These are phyloP conservation scores for Penicillium brevicompactum DNA, from an alignment of 2,329 filamentous ascomycete species.

Conservation along the genomic window DNA sequence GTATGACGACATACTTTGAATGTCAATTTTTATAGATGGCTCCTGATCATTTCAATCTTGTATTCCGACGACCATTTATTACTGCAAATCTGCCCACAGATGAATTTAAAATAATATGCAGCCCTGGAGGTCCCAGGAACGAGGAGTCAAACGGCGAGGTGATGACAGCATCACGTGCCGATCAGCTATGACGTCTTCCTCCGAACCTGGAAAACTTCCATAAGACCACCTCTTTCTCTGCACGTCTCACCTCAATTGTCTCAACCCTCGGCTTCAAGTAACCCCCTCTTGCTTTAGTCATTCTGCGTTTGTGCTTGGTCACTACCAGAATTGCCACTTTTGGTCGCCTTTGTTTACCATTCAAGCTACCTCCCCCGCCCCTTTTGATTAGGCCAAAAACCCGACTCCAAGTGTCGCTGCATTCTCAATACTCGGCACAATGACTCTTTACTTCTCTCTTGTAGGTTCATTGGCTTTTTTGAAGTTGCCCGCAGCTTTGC, in stretches of 20 bases:
- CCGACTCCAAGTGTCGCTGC: slow-evolving; percentile 4
- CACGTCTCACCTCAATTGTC: slow-evolving; percentile 42
- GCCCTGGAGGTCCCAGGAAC: not conserved
- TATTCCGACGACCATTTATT: no score
- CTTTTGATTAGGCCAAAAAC: slow-evolving; percentile 18
- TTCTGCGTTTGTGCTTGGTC: not conserved
- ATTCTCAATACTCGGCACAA: slow-evolving; percentile 44
- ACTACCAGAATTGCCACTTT: not conserved
- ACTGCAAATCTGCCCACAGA: no score
- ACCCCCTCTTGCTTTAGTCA: slow-evolving; percentile 1
- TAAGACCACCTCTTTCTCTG: slow-evolving; percentile 70
- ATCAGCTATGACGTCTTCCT: slow-evolving; percentile 37
- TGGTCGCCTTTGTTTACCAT: slow-evolving; percentile 17
- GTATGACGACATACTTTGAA: not conserved
- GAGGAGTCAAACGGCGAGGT: not conserved
- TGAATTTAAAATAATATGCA: not conserved
- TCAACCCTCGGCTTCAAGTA: slow-evolving; percentile 9
- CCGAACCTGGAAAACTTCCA: slow-evolving; percentile 22
- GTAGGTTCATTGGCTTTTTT: slow-evolving; percentile 47
- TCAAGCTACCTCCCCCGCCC: slow-evolving; percentile 20
- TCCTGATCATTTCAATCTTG: no score
- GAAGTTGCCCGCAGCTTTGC: not conserved
- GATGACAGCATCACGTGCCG: slow-evolving; percentile 22
- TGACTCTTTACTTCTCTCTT: slow-evolving; percentile 71
- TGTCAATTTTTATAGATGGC: no score